These are phyloP conservation scores for Candida tetrigidarum DNA, from an alignment of 1,139 yeast genomes.

Conservation along the genomic window DNA sequence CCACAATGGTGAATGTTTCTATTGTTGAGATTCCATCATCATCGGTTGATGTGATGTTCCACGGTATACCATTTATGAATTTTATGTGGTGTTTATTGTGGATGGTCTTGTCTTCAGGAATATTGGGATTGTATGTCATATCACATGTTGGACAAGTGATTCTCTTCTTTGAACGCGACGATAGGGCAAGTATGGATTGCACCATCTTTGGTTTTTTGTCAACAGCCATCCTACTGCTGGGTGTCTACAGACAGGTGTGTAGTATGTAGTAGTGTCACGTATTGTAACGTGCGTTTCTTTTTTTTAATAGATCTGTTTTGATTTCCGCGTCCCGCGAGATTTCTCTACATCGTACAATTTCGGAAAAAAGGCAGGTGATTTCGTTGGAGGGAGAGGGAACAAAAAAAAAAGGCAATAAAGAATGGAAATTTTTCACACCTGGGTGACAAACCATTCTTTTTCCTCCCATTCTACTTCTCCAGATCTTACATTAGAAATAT, in stretches of 20 bases:
- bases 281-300: no score
- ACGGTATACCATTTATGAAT: conserved; percentile 51
- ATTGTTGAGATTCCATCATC: conserved; percentile 18
- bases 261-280: no score
- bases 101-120: conserved; percentile 46
- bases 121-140: conserved; percentile 57
- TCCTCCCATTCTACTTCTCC: neutral
- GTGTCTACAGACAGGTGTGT: no score
- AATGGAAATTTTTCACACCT: neutral
- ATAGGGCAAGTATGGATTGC: conserved; percentile 21
- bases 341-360: no score
- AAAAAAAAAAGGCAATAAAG: no score
- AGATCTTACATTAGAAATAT: neutral
- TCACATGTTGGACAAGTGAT: conserved; percentile 59
- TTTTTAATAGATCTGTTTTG: no score
- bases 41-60: conserved; percentile 37
- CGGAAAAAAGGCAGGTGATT: neutral
- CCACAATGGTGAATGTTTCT: conserved; percentile 1
- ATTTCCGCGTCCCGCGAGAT: no score
- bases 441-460: neutral
- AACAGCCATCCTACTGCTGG: neutral
- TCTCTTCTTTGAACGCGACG: conserved; percentile 9
- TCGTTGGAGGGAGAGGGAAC: neutral
- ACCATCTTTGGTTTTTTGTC: conserved; percentile 11
- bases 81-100: conserved; percentile 54